Evolutionary conservation across 169 alveolate genomes (phyloP), one percentile per base, ranked within the genome.

Genomic region (Cryptosporidium xiaoi): DNA sequence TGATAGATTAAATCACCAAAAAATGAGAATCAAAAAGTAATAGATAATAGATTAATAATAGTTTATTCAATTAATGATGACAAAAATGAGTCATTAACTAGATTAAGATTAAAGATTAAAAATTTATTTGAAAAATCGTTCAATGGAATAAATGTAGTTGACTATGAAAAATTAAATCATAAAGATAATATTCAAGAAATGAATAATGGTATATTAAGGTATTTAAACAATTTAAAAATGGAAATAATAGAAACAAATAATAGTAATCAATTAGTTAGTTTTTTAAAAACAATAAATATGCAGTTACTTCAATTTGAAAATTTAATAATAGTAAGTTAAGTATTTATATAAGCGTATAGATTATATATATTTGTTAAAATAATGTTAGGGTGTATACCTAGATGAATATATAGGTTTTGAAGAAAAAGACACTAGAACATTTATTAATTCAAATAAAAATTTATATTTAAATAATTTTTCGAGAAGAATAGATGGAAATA

Each of bases 371-470:
- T 4, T 31, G 13, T 62, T 55, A 31, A 65, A 69, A 33, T 51
- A 50, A 51, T 33, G 8, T 18, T 46, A 77, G 87, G 71, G 71
- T 27, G 64, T 77, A n/a, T 77, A 40, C 56, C 58, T 60, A 34
- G 87, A 77, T 50, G 87, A 77, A 27, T 77, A 46, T 24, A 60
- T 77, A 44, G 87, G 87, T 24, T 77, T 62, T 12, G 71, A 56
- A 24, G 71, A 62, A 20, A 62, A 48, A 5, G 33, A 20, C 50
- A 44, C 36, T 8, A 77, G 71, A 58, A 18, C 15, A 34, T 27
- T 44, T 51, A 51, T 69, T 27, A 66, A 69, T 20, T n/a, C 56
- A 16, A 60, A 60, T 3, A 48, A 29, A 40, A 40, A 40, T 40
- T 40, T 40, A 3, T 40, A 40, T 40, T 31, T 67, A 50, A 67